Conservation (phyloP, 768 basidiomycete genomes). For the Gelatoporia subvermispora region DNA sequence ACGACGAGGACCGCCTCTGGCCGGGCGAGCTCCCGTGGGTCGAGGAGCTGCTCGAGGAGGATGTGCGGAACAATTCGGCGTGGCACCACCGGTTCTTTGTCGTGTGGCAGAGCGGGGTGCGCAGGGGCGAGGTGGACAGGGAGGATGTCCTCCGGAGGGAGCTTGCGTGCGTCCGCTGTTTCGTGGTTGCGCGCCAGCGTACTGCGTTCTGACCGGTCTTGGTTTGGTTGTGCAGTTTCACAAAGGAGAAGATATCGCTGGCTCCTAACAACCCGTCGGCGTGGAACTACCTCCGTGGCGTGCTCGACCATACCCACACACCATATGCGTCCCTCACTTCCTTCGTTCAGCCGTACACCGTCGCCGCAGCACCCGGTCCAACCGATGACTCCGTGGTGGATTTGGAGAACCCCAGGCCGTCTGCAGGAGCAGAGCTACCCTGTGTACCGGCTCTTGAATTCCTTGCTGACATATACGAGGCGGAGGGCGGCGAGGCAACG, state of each 20-base stretch:
- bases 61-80: slow-evolving; percentile 93
- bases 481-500: slow-evolving; percentile 44
- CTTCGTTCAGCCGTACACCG: slow-evolving; percentile 66
- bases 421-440: slow-evolving; percentile 63
- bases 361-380: slow-evolving; percentile 22
- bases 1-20: slow-evolving; percentile 63
- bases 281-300: slow-evolving; percentile 94
- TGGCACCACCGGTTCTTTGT: slow-evolving; percentile 97
- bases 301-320: slow-evolving; percentile 57
- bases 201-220: neutral
- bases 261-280: slow-evolving; percentile 93
- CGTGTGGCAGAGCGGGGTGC: slow-evolving; percentile 63
- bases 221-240: too few relatives aligned
- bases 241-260: slow-evolving; percentile 76
- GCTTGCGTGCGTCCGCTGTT: slow-evolving; percentile 52
- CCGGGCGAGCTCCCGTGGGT: slow-evolving; percentile 68
- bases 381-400: slow-evolving; percentile 46
- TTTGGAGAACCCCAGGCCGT: slow-evolving; percentile 70
- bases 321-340: slow-evolving; percentile 51
- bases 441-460: slow-evolving; percentile 81
- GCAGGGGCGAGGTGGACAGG: slow-evolving; percentile 57
- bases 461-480: slow-evolving; percentile 70
- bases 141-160: slow-evolving; percentile 62
- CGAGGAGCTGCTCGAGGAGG: slow-evolving; percentile 61
- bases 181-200: neutral